Evolutionary conservation across 2,329 filamentous ascomycete species (phyloP).

Genomic region (Colletotrichum spaethianum): DNA sequence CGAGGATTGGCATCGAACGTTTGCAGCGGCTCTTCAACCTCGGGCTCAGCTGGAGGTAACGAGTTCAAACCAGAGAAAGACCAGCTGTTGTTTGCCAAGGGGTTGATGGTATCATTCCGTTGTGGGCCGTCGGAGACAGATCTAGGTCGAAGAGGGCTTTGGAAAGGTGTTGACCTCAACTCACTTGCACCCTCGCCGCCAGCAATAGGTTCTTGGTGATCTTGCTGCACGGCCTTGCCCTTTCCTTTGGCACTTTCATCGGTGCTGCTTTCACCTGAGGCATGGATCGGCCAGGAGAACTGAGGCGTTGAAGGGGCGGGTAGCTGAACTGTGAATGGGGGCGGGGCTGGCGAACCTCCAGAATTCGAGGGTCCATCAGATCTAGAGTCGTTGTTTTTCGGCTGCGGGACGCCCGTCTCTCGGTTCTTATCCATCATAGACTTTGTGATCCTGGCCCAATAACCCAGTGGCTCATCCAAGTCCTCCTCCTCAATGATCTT

Average conservation of each 20-base stretch:
- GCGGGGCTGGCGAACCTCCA: conserved; percentile 1
- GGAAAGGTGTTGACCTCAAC: conserved; percentile 13
- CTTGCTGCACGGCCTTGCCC: conserved; percentile 40
- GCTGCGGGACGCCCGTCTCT: conserved; percentile 19
- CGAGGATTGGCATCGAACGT: neutral
- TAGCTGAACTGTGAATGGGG: conserved; percentile 23
- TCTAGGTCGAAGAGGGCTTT: conserved; percentile 58
- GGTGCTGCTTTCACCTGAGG: neutral
- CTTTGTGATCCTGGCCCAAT: conserved; percentile 69
- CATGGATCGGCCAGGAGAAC: conserved; percentile 37
- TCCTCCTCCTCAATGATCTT: conserved; percentile 74
- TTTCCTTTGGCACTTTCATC: conserved; percentile 41
- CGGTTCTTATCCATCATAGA: conserved; percentile 43
- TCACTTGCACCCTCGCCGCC: conserved; percentile 20
- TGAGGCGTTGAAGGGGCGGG: conserved; percentile 40
- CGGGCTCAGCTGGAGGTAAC: conserved; percentile 28
- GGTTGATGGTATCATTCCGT: conserved; percentile 59
- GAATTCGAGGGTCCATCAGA: conserved; percentile 19
- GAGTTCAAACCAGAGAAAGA: conserved; percentile 63
- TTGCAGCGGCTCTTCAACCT: conserved; percentile 2
- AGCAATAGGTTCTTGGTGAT: conserved; percentile 16
- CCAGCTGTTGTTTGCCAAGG: conserved; percentile 74
- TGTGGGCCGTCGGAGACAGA: conserved; percentile 71
- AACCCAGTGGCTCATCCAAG: conserved; percentile 69
- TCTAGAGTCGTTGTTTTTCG: conserved; percentile 16